Evolutionary conservation across 163 green algal species (phyloP).

Genomic region (Chlamydomonas reinhardtii): DNA sequence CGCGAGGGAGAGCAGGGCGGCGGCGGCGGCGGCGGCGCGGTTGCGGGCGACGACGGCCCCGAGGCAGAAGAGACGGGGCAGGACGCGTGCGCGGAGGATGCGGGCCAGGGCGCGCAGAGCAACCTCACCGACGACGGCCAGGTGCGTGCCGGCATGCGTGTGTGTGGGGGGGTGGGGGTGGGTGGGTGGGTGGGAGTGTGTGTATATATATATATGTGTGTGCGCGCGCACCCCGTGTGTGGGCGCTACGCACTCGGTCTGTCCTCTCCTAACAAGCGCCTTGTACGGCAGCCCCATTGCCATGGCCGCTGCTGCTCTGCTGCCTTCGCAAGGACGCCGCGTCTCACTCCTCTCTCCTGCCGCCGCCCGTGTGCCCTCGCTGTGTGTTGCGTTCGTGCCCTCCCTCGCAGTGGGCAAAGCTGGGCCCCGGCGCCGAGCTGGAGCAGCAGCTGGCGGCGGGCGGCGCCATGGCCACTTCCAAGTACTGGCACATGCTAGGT

Average conservation of each 20-base stretch:
- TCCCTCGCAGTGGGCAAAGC: background rate
- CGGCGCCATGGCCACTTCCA: background rate
- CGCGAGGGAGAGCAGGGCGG: constrained; percentile 28
- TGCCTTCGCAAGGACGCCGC: no score
- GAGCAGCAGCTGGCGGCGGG: background rate
- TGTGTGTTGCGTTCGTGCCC: no score
- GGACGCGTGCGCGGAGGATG: background rate
- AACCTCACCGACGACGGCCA: background rate
- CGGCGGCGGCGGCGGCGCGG: background rate
- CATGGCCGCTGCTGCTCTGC: no score
- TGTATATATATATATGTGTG: no score
- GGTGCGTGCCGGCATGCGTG: background rate
- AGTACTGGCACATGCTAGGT: constrained; percentile 50
- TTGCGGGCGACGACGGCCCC: constrained; percentile 2
- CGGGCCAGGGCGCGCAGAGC: constrained; percentile 38
- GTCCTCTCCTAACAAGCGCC: no score
- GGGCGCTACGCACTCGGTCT: no score
- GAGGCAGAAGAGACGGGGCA: background rate
- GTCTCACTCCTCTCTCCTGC: no score
- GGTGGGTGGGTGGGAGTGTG: background rate
- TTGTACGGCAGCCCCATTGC: no score
- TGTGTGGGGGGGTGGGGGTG: no score
- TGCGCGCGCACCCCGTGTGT: no score
- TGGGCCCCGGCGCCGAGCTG: background rate
- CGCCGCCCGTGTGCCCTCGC: no score